Evolutionary conservation across 1,284 basidiomycete species (phyloP).

Genomic region (Pseudozyma pruni): DNA sequence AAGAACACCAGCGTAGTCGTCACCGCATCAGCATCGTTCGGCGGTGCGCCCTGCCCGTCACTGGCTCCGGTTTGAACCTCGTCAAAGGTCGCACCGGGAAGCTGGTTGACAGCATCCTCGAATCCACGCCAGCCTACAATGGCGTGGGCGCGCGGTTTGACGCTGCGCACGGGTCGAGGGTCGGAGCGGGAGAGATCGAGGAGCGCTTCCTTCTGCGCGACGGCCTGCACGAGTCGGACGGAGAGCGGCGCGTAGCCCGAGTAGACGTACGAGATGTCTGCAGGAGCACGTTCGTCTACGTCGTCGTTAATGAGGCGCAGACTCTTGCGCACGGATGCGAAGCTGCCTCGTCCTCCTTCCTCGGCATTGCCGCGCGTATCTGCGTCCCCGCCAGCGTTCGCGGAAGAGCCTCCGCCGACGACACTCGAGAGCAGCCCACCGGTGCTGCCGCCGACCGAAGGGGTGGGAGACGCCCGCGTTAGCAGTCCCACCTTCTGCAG

Average conservation of each 20-base stretch:
- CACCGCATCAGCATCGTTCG: constrained; percentile 65
- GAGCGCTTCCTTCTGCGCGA: constrained; percentile 87
- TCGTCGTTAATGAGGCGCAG: constrained; percentile 94
- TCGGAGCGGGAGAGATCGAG: constrained; percentile 67
- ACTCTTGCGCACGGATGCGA: constrained; percentile 79
- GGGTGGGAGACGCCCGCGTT: constrained; percentile 12
- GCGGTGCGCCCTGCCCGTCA: no score
- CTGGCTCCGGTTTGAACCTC: no score
- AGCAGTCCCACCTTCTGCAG: constrained; percentile 79
- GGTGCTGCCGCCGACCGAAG: constrained; percentile 1
- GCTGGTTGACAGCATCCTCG: constrained; percentile 82
- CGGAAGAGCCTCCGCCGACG: constrained; percentile 24
- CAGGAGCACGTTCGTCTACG: constrained; percentile 76
- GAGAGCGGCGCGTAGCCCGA: constrained; percentile 96
- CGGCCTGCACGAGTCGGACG: constrained; percentile 88
- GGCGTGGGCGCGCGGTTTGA: constrained; percentile 75
- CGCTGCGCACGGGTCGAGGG: background rate
- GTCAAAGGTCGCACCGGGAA: constrained; percentile 89
- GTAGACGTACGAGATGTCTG: constrained; percentile 94
- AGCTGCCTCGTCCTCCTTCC: constrained; percentile 71
- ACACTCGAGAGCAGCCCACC: constrained; percentile 36
- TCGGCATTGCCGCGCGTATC: constrained; percentile 16
- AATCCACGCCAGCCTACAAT: constrained; percentile 96
- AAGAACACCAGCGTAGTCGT: constrained; percentile 94
- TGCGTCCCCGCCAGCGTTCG: background rate